These are phyloP conservation scores for Drechslerella coelobrocha DNA, from an alignment of 2,329 filamentous ascomycete species.

Conservation along the genomic window DNA sequence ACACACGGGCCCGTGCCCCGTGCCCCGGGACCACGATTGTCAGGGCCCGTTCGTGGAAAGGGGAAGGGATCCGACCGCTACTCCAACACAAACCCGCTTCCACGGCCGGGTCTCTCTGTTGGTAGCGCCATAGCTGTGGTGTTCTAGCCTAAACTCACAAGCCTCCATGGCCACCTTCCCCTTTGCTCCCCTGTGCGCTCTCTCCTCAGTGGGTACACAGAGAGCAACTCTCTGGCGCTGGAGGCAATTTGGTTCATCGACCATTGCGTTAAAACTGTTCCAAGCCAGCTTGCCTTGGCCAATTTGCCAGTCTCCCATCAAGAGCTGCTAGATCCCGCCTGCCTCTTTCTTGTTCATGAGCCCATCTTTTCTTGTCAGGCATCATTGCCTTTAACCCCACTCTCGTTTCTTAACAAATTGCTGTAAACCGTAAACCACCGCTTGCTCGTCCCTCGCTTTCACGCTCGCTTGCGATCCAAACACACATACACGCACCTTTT, in stretches of 20 bases:
- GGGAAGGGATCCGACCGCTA: constrained; percentile 1
- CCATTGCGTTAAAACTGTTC: too few relatives aligned
- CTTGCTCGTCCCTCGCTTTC: constrained; percentile 14
- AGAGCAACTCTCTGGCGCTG: not conserved
- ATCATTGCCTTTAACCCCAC: constrained; percentile 32
- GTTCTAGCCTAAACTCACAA: constrained; percentile 49
- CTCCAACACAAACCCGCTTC: constrained; percentile 9
- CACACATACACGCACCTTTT: constrained; percentile 1
- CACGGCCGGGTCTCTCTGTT: constrained; percentile 3
- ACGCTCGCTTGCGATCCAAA: constrained; percentile 9
- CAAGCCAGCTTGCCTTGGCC: not conserved
- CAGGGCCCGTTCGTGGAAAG: constrained; percentile 8
- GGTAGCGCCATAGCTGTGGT: too few relatives aligned
- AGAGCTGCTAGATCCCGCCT: not conserved
- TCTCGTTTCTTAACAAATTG: constrained; percentile 17
- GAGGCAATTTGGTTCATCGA: constrained; percentile 2
- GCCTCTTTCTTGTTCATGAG: not conserved
- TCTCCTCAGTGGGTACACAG: constrained; percentile 11
- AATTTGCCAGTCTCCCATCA: not conserved
- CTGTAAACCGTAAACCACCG: not conserved
- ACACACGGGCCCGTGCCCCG: not conserved
- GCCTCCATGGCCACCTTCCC: constrained; percentile 42
- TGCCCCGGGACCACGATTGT: not conserved
- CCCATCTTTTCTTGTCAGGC: constrained; percentile 2
- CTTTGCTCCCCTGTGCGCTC: constrained; percentile 5